These are phyloP conservation scores for Magnaporthiopsis incrustans DNA, from an alignment of 2,329 filamentous ascomycete species.

Conservation along the genomic window DNA sequence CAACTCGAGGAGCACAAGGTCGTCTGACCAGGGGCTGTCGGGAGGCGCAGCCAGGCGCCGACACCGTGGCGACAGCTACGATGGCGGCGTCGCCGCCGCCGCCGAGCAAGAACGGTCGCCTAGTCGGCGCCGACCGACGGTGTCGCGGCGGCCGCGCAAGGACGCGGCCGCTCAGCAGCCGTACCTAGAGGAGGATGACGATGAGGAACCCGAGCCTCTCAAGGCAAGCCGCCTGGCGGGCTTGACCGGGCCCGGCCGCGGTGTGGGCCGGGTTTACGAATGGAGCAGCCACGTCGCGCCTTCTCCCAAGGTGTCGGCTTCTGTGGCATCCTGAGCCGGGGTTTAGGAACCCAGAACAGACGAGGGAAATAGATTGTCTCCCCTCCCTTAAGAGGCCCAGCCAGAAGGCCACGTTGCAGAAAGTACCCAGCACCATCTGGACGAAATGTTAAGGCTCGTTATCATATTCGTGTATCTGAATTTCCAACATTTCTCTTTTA, in stretches of 20 bases:
- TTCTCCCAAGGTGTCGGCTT: slow-evolving; percentile 12
- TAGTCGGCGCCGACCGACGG: slow-evolving; percentile 2
- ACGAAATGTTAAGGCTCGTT: background rate
- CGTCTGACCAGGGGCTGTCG: slow-evolving; percentile 18
- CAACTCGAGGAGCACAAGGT: slow-evolving; percentile 17
- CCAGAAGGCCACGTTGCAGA: background rate
- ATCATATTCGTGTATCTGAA: background rate
- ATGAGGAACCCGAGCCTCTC: slow-evolving; percentile 4
- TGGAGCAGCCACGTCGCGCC: slow-evolving; percentile 41
- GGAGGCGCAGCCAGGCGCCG: background rate
- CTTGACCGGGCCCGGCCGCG: slow-evolving; percentile 34
- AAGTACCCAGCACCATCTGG: background rate
- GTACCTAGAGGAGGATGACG: slow-evolving; percentile 2
- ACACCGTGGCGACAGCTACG: slow-evolving; percentile 3
- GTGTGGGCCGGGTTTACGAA: slow-evolving; percentile 38
- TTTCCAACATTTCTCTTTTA: background rate
- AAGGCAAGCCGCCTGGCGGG: slow-evolving; percentile 29
- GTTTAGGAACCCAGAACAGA: background rate
- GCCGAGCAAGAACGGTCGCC: slow-evolving; percentile 1
- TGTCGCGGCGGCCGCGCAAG: slow-evolving; percentile 1
- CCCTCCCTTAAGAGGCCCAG: background rate
- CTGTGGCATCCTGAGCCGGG: background rate
- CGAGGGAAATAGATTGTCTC: background rate
- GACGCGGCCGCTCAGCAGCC: background rate
- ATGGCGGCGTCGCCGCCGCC: background rate